Evolutionary conservation across 2,329 filamentous ascomycete genomes (phyloP), one percentile per base, ranked within the genome.

Genomic region (Coniosporium tulheliwenetii): DNA sequence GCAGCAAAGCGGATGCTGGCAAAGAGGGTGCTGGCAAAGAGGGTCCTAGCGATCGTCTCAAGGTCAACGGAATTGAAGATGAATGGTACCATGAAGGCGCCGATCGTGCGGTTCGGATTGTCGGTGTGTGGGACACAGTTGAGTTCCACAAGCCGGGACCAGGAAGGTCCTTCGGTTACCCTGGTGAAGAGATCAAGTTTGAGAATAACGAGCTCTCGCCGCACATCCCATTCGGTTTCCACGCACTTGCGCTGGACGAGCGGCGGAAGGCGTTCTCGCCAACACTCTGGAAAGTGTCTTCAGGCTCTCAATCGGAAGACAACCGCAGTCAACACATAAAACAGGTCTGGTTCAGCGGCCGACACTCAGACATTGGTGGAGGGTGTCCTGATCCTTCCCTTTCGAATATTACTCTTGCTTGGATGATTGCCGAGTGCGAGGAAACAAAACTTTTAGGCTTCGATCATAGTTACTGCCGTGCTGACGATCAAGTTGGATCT

Each of bases 71-170:
- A 26, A 7, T 26, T 3, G 7, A 26, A 7, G 19, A 26, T 3
- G 19, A 26, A 4, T 26, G 19, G 19, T 26, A 26, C 7, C 19
- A 26, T 26, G 19, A 26, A 4, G 19, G 19, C 19, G 19, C 7
- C 19, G 7, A 26, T 4, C 4, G 4, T 26, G 32, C 10, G 1
- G 55, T 68, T 45, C 61, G 64, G 44, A 55, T 63, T 1, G 54
- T 67, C 5, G 64, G 61, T 2, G 64, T 66, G 0, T 67, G 61
- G 53, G 64, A 67, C 33, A 67, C 64, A 1, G 64, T 67, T 9
- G 63, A 60, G 8, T 33, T 33, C 32, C 32, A 33, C 8, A 33
- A 33, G 32, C 10, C 32, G 13, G 32, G 4, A 13, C 3, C 8
- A 5, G 32, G 10, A 8, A 33, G 8, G 32, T 33, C 8, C 10